These are phyloP conservation scores for Didymella pomorum DNA, from an alignment of 2,329 filamentous ascomycete genomes.

Conservation along the genomic window DNA sequence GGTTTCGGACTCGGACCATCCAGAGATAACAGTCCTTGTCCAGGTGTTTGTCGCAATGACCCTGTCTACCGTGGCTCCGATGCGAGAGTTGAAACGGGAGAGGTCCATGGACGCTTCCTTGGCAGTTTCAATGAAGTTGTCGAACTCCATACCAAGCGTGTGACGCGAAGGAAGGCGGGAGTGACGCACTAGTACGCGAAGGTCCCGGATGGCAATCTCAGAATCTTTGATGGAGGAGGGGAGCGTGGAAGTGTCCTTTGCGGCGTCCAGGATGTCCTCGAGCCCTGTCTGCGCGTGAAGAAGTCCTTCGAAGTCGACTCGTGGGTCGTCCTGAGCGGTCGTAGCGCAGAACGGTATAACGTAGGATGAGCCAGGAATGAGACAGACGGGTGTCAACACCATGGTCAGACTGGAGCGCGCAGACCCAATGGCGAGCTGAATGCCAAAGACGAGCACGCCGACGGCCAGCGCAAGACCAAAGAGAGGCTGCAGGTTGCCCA, in stretches of 20 bases:
- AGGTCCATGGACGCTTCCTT: constrained; percentile 71
- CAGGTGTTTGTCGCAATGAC: constrained; percentile 78
- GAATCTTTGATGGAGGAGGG: constrained; percentile 82
- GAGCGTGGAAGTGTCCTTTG: constrained; percentile 70
- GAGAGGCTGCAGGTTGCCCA: constrained; percentile 70
- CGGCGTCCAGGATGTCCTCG: constrained; percentile 75
- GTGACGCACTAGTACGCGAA: constrained; percentile 75
- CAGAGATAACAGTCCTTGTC: constrained; percentile 74
- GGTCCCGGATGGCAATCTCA: constrained; percentile 76
- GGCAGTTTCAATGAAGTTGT: constrained; percentile 76
- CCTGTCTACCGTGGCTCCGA: constrained; percentile 76
- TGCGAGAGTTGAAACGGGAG: constrained; percentile 77
- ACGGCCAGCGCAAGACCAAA: constrained; percentile 65
- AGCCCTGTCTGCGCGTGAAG: constrained; percentile 79
- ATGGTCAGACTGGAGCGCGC: constrained; percentile 68
- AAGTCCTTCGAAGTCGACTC: constrained; percentile 73
- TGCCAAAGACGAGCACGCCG: constrained; percentile 62
- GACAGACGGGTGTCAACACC: constrained; percentile 73
- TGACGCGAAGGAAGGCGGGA: constrained; percentile 72
- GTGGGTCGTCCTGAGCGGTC: constrained; percentile 36
- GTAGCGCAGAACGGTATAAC: constrained; percentile 70
- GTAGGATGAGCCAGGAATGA: constrained; percentile 69
- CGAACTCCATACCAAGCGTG: constrained; percentile 78
- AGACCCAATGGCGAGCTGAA: constrained; percentile 64
- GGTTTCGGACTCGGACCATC: constrained; percentile 59